These are phyloP conservation scores for Knoxdaviesia proteae DNA, from an alignment of 2,329 filamentous ascomycete species.

Conservation along the genomic window DNA sequence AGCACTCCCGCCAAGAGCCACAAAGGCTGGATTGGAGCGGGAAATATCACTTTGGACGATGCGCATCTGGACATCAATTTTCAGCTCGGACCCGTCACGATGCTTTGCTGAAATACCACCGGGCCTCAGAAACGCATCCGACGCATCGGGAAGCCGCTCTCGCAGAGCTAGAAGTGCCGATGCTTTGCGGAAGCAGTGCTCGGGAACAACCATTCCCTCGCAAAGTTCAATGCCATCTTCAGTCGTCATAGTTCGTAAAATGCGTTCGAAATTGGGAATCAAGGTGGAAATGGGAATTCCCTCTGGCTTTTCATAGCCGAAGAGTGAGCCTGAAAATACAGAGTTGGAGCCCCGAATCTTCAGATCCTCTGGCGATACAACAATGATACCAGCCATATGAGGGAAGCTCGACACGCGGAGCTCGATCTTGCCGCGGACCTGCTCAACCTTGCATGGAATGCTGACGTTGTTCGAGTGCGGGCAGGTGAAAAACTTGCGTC, in stretches of 20 bases:
- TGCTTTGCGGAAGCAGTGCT: constrained; percentile 85
- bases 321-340: constrained; percentile 80
- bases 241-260: constrained; percentile 61
- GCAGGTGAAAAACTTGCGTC: constrained; percentile 66
- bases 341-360: constrained; percentile 83
- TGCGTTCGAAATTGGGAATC: constrained; percentile 70
- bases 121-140: constrained; percentile 61
- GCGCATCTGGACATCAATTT: constrained; percentile 89
- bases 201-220: constrained; percentile 91
- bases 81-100: constrained; percentile 76
- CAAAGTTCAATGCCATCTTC: constrained; percentile 68
- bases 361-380: constrained; percentile 60
- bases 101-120: constrained; percentile 72
- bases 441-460: constrained; percentile 67
- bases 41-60: constrained; percentile 68
- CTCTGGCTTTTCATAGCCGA: constrained; percentile 70
- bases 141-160: constrained; percentile 61
- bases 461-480: constrained; percentile 56
- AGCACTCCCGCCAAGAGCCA: too few species aligned
- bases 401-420: constrained; percentile 85
- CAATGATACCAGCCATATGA: constrained; percentile 91
- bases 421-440: constrained; percentile 45
- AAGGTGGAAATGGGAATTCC: constrained; percentile 61
- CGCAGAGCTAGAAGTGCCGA: constrained; percentile 65
- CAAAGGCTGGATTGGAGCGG: too few species aligned